phyloP scores from a whole-genome alignment of 176 grass and related monocot genomes.

The Oryza australiensis region DNA sequence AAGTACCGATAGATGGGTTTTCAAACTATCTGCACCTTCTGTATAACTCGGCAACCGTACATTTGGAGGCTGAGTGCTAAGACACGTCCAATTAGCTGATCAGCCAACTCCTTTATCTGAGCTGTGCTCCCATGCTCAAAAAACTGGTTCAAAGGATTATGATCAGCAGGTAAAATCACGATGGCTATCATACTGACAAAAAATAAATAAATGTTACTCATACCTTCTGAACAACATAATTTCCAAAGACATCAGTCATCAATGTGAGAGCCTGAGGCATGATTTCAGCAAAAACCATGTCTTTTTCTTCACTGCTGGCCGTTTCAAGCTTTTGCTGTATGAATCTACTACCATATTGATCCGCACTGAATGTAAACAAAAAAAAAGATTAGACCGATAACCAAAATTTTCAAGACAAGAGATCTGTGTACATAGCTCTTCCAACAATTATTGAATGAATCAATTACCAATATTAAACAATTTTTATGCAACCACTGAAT shows the following conservation, averaged over 20 bases:
- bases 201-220: not conserved
- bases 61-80: slow-evolving; percentile 89
- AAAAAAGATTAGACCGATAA: not conserved
- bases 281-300: slow-evolving; percentile 74
- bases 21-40: slow-evolving; percentile 51
- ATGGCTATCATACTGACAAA: not conserved
- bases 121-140: slow-evolving; percentile 85
- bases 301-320: slow-evolving; percentile 67
- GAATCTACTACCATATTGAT: slow-evolving; percentile 87
- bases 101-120: slow-evolving; percentile 76
- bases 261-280: slow-evolving; percentile 76
- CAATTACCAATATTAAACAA: not conserved
- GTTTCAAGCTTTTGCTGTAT: slow-evolving; percentile 92
- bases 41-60: slow-evolving; percentile 93
- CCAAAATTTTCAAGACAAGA: not conserved
- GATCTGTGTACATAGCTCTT: not conserved
- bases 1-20: not conserved
- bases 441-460: not conserved
- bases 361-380: slow-evolving; percentile 46
- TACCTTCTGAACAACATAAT: slow-evolving; percentile 97
- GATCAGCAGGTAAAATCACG: not conserved
- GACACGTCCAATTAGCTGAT: slow-evolving; percentile 69
- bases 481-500: not conserved
- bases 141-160: slow-evolving; percentile 48
- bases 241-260: slow-evolving; percentile 94